Evolutionary conservation across 768 basidiomycete species (phyloP), one percentile per base, ranked within the genome.

Genomic region (Psilocybe tampanensis): DNA sequence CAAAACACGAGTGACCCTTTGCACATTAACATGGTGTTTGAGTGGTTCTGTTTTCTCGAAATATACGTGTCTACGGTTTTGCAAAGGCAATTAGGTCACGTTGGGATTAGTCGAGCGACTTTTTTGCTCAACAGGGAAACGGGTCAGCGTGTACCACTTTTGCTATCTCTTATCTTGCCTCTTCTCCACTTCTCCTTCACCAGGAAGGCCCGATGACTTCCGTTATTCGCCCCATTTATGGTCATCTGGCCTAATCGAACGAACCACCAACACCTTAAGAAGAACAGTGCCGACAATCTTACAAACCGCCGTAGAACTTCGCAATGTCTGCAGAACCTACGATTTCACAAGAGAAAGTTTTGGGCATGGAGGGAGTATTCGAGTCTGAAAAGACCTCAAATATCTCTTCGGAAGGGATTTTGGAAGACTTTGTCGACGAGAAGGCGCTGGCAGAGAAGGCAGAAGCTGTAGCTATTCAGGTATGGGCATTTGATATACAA

Each of bases 401-500:
- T 29, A 36, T 47, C 24, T 39, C 57, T 9, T 62, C 59, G 17
- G 44, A 48, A 29, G 43, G 18, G 1, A 54, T 56, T 42, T 54
- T 54, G 3, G 55, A 57, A 11, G 60, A 60, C 6, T 60, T 59
- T 18, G 48, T 63, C 8, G 61, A 64, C 41, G 58, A 60, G 24
- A 65, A 66, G 22, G 64, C 76, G 49, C 72, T 80, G 56, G 47
- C 29, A 17, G 61, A 73, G 62, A 74, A 73, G 50, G 74, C 76
- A 12, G 78, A 80, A 55, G 79, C 76, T 44, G 78, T 80, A 22
- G 77, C 79, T 8, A 61, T 72, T 21, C 68, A 74, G 70, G 78
- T 78, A 45, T n/a, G 7, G 44, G 15, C 21, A 12, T n/a, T 34
- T 23, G 45, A 19, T 41, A 8, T 3, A 9, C 29, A 36, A 2